Conservation (phyloP, 768 basidiomycete species). For the Mycena kentingensis region DNA sequence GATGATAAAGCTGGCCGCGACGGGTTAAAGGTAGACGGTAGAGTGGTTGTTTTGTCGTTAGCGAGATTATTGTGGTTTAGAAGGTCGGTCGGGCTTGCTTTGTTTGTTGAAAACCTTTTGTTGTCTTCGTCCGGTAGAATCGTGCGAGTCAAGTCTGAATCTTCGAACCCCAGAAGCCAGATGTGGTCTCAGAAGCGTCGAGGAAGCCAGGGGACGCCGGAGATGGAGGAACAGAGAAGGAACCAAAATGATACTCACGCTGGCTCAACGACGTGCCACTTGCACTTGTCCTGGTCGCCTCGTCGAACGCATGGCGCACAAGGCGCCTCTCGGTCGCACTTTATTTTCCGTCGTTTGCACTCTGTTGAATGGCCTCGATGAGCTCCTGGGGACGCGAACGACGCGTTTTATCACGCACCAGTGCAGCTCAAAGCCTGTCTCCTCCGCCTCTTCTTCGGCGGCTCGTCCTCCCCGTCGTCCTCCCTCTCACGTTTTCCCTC, state of each 20-base stretch:
- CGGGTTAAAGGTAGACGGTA: too few relatives aligned
- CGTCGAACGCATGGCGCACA: conserved; percentile 80
- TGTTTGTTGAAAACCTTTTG: too few relatives aligned
- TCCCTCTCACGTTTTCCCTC: conserved; percentile 45
- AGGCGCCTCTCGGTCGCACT: conserved; percentile 82
- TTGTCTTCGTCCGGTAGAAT: too few relatives aligned
- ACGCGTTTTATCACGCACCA: conserved; percentile 45
- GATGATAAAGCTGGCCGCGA: too few relatives aligned
- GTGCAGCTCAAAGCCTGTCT: conserved; percentile 85
- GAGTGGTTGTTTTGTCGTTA: too few relatives aligned
- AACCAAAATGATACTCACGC: conserved; percentile 53
- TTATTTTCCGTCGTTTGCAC: conserved; percentile 86
- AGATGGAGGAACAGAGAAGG: not conserved
- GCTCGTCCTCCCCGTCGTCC: conserved; percentile 29
- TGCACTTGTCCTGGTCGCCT: conserved; percentile 78
- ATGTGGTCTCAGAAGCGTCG: too few relatives aligned
- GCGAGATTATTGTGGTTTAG: too few relatives aligned
- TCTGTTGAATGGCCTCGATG: conserved; percentile 46
- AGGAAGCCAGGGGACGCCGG: conserved; percentile 2
- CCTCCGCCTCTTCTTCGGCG: conserved; percentile 81
- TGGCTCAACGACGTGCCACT: conserved; percentile 83
- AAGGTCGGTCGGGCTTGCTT: too few relatives aligned
- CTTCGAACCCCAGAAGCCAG: too few relatives aligned
- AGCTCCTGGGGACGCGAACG: conserved; percentile 6
- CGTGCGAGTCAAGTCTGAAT: too few relatives aligned